Base-by-base conservation (phyloP, 2,329 filamentous ascomycete genomes). In the Diaporthe helianthi region DNA sequence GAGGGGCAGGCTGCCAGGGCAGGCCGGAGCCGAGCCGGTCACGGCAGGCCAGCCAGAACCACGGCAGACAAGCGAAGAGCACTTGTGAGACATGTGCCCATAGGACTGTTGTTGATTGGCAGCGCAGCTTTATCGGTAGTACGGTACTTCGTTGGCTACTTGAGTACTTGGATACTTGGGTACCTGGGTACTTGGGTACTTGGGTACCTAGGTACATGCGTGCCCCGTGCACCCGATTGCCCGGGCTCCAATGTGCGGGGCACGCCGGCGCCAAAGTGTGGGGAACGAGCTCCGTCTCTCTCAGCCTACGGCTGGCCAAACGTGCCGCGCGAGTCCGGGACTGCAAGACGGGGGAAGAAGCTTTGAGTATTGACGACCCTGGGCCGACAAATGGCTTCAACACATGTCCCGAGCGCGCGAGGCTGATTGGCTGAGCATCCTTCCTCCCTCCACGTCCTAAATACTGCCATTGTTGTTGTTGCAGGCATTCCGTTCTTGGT, bases 351-450 rank as follows among this genome's bases (percentile, higher is more conserved):
- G 12, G n/a, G n/a, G n/a, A n/a, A n/a, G 29, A 63, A 24, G 41
- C 26, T 36, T 36, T 13, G 9, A 46, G 31, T 24, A 24, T 38
- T n/a, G 36, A 46, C 19, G 53, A 69, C 22, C 33, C 36, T 36
- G 41, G 52, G 33, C 49, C 33, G 51, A 33, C 67, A 65, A 69
- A 69, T 69, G 61, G 69, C 69, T 63, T 33, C 24, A 44, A 71
- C 69, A 71, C 69, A 71, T 71, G 69, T 44, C 33, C 46, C 24
- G 31, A 63, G 67, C 5, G 24, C 38, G 15, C 17, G 67, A 67
- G 47, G 60, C 69, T 71, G 69, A 71, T 71, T 71, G 69, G 66
- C 26, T 36, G 55, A 44, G 31, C 9, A 13, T 3, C 36, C 36
- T 38, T 38, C 36, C 36, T 38, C 36, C 36, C 10, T 38, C 17